Evolutionary conservation across 345 rosid species (phyloP).

Genomic region (Iberis pinnata): DNA sequence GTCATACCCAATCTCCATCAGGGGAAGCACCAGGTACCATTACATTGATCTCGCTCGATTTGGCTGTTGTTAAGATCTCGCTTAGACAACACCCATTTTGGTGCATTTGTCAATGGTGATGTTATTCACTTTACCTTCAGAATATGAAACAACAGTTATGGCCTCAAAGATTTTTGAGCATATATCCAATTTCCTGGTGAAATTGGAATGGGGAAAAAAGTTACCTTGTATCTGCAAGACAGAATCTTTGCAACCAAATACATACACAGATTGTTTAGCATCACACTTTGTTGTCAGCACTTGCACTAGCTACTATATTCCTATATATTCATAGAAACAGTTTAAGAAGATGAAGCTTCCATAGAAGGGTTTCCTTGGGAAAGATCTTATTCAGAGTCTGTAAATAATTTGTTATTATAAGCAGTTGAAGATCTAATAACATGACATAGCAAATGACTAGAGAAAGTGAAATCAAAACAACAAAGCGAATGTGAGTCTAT

Average conservation of each 20-base stretch:
- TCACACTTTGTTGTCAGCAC: no score
- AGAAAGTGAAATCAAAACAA: constrained; percentile 5
- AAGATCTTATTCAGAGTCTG: constrained; percentile 55
- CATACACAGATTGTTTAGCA: constrained; percentile 81
- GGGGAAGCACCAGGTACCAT: constrained; percentile 68
- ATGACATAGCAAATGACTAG: background rate
- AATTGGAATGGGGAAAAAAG: constrained; percentile 6
- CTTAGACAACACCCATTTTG: constrained; percentile 86
- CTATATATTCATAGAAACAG: no score
- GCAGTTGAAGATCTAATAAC: constrained; percentile 3
- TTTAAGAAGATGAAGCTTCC: constrained; percentile 67
- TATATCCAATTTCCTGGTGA: constrained; percentile 12
- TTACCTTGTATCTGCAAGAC: constrained; percentile 89
- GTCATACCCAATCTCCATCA: constrained; percentile 74
- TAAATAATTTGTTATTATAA: background rate
- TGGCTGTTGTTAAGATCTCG: constrained; percentile 92
- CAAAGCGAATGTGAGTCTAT: background rate
- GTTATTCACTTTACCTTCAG: constrained; percentile 92
- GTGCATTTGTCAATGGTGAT: constrained; percentile 93
- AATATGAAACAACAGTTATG: constrained; percentile 20
- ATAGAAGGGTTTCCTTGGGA: constrained; percentile 59
- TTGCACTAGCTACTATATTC: no score
- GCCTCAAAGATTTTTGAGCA: constrained; percentile 7
- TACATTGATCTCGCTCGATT: constrained; percentile 86
- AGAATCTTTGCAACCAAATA: constrained; percentile 96